These are phyloP conservation scores for Ilyonectria mors-panacis DNA, from an alignment of 2,329 filamentous ascomycete genomes.

Conservation along the genomic window DNA sequence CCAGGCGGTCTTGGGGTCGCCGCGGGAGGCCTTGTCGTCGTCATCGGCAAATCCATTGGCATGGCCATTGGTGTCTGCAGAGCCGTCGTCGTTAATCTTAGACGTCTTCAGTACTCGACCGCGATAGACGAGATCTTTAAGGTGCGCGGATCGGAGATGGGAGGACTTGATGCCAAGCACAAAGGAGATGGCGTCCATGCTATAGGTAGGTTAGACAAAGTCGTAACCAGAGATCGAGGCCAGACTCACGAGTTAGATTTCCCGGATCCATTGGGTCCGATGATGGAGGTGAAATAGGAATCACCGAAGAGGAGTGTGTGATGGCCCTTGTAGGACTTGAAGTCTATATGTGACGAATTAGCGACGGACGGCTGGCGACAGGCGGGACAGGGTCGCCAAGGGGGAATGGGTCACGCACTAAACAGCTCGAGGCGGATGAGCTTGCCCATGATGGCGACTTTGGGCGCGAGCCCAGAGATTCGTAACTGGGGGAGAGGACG, in stretches of 20 bases:
- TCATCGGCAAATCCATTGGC: conserved; percentile 73
- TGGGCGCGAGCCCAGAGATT: conserved; percentile 36
- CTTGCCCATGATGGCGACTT: conserved; percentile 84
- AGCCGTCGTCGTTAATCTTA: conserved; percentile 92
- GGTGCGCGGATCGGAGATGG: conserved; percentile 93
- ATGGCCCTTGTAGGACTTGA: conserved; percentile 99
- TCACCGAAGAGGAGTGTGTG: conserved; percentile 96
- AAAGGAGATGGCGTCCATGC: conserved; percentile 99
- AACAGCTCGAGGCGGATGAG: conserved; percentile 94
- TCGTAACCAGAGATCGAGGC: background rate
- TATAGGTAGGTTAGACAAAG: conserved; percentile 54
- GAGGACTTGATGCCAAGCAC: conserved; percentile 98
- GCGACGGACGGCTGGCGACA: conserved; percentile 17
- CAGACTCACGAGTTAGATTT: conserved; percentile 93
- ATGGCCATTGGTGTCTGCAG: conserved; percentile 75
- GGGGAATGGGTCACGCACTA: conserved; percentile 70
- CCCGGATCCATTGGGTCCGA: conserved; percentile 98
- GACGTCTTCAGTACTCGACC: conserved; percentile 93
- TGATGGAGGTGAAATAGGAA: conserved; percentile 99
- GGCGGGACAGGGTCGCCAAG: conserved; percentile 12
- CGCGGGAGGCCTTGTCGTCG: conserved; percentile 76
- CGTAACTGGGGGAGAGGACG: conserved; percentile 21
- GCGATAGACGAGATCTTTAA: conserved; percentile 96
- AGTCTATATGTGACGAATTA: conserved; percentile 72
- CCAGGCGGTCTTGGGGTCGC: conserved; percentile 95